Base-by-base conservation (phyloP, 2,329 filamentous ascomycete species). In the Botryotinia narcissicola region DNA sequence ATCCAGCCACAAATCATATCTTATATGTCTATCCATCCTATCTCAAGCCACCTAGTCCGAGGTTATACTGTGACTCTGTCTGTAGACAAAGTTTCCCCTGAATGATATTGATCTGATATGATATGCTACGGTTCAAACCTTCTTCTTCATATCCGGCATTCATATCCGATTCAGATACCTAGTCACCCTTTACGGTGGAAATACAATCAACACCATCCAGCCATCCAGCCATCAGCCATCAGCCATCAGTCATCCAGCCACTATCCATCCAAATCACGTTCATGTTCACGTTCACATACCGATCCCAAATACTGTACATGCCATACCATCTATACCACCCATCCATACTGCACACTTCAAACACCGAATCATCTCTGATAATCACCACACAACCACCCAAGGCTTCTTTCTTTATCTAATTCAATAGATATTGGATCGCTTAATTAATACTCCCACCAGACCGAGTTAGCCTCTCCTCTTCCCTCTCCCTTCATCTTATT, bases 331-430 rank as follows among this genome's bases (percentile, higher is more conserved):
- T 18, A 32, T 46, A 3, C 20, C 20, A 48, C 32, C 8, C 29
- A 46, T 29, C n/a, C 42, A n/a, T 64, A 25, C n/a, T 46, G 44
- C 62, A 18, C n/a, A 46, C 44, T n/a, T 12, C 44, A 32, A 40
- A 10, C 6, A 48, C 12, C 40, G n/a, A 66, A 66, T 22, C 35
- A 35, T 70, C 8, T 44, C 16, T 20, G 3, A 40, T 20, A n/a
- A 54, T 42, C 66, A 51, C 48, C 2, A 51, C 12, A 40, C n/a
- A 37, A 40, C 54, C 66, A 51, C 10, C 48, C 48, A 54, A 54
- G 48, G 48, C 20, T n/a, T 37, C 46, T 54, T n/a, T 37, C 46
- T 54, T 68, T 68, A 68, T 68, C 66, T 29, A 40, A 25, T 61
- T 1, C 48, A 3, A n/a, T 29, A 8, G 59, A 61, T 61, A 61